phyloP scores from a whole-genome alignment of 2,329 filamentous ascomycete species.

The Colletotrichum sp. region DNA sequence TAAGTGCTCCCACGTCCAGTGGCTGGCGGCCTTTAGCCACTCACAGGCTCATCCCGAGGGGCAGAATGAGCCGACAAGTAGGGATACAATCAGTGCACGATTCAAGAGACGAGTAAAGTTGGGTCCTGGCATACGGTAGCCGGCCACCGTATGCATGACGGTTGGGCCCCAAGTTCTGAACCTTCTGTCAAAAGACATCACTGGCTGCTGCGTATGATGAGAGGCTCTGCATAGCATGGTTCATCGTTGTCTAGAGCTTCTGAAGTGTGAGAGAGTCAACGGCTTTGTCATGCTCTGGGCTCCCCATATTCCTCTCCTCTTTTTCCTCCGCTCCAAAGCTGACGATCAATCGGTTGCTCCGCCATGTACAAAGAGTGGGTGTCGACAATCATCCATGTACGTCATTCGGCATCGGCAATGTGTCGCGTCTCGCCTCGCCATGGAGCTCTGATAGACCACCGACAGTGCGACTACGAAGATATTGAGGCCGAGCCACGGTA shows the following conservation, averaged over 20 bases:
- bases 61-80: constrained; percentile 5
- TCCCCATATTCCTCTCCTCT: constrained; percentile 2
- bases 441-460: background rate
- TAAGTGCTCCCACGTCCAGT: constrained; percentile 1
- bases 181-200: background rate
- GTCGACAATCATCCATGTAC: constrained; percentile 8
- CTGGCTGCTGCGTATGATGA: background rate
- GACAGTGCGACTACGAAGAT: background rate
- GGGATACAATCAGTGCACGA: constrained; percentile 18
- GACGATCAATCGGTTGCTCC: constrained; percentile 15
- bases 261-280: background rate
- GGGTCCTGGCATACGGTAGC: constrained; percentile 1
- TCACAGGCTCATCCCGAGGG: background rate
- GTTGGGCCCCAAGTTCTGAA: background rate
- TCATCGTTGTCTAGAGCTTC: constrained; percentile 16
- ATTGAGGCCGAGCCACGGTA: background rate
- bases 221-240: constrained; percentile 3
- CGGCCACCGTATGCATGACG: constrained; percentile 9
- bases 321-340: constrained; percentile 10
- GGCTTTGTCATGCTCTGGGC: constrained; percentile 9
- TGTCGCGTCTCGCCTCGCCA: constrained; percentile 13
- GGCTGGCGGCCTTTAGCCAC: background rate
- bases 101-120: constrained; percentile 15
- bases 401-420: constrained; percentile 21
- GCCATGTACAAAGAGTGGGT: constrained; percentile 15